Percentiles rank a stretch among this genome's conserved stretches.
These are phyloP conservation scores for Clitopilus hobsonii DNA, from an alignment of 768 basidiomycete genomes.

Conservation along the genomic window DNA sequence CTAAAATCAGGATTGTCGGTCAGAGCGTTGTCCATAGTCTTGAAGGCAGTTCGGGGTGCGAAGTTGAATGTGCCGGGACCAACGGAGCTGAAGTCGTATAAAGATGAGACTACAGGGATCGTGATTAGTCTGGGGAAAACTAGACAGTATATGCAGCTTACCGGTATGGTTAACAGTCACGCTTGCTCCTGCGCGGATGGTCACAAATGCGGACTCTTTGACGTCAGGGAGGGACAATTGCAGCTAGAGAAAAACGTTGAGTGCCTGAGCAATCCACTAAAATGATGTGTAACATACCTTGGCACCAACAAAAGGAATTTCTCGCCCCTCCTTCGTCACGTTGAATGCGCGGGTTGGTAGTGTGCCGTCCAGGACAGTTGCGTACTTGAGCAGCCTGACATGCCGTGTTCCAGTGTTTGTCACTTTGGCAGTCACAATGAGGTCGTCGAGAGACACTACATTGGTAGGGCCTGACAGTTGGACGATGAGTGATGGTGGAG, in stretches of 20 bases:
- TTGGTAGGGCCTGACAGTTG: neutral
- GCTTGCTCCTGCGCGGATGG: neutral
- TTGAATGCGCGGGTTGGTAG: neutral
- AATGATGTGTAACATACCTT: neutral
- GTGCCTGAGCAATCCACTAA: too few species aligned
- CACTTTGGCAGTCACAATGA: neutral
- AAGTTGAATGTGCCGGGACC: neutral
- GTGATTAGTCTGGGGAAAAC: neutral
- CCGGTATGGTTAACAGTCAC: neutral
- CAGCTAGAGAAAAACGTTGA: neutral
- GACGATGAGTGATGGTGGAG: neutral
- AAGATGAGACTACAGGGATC: neutral
- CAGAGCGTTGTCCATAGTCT: neutral
- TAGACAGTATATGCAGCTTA: neutral
- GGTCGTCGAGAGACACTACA: neutral
- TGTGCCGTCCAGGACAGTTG: neutral
- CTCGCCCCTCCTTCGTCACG: neutral
- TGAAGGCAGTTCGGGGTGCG: neutral
- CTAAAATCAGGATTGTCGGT: neutral
- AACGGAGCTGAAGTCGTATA: neutral
- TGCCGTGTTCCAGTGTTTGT: neutral
- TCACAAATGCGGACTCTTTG: neutral
- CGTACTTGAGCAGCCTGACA: slow-evolving; percentile 1
- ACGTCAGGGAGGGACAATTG: neutral
- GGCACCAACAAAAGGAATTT: neutral